Evolutionary conservation across 179 eudicot species (phyloP).

Genomic region (Beta corolliflora): DNA sequence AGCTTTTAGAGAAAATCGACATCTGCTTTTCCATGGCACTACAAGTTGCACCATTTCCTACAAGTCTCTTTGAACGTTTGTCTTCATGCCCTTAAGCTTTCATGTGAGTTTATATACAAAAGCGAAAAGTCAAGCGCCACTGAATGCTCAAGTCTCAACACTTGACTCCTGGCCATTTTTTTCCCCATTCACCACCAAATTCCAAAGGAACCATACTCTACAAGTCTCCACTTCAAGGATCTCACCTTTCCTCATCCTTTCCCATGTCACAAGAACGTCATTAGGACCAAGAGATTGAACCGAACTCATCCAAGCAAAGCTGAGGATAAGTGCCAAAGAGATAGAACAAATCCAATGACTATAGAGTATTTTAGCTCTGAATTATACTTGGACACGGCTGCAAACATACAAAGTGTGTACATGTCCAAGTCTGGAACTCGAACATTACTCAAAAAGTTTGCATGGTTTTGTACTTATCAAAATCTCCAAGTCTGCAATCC

Average conservation of each 20-base stretch:
- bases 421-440: neutral
- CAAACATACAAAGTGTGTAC: neutral
- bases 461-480: neutral
- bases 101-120: neutral
- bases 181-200: neutral
- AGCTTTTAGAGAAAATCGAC: neutral
- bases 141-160: neutral
- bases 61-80: neutral
- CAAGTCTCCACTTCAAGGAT: neutral
- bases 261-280: neutral
- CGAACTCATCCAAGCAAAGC: neutral
- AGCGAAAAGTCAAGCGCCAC: neutral
- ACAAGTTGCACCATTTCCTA: neutral
- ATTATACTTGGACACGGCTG: neutral
- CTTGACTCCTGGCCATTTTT: neutral
- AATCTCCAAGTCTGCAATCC: neutral
- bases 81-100: neutral
- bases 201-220: neutral
- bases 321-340: neutral
- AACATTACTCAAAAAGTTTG: neutral
- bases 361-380: neutral
- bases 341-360: neutral
- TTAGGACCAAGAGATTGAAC: neutral
- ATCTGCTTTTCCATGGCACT: neutral
- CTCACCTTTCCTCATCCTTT: neutral